phyloP scores from a whole-genome alignment of 306 rosid genomes.

The Inga laurina region DNA sequence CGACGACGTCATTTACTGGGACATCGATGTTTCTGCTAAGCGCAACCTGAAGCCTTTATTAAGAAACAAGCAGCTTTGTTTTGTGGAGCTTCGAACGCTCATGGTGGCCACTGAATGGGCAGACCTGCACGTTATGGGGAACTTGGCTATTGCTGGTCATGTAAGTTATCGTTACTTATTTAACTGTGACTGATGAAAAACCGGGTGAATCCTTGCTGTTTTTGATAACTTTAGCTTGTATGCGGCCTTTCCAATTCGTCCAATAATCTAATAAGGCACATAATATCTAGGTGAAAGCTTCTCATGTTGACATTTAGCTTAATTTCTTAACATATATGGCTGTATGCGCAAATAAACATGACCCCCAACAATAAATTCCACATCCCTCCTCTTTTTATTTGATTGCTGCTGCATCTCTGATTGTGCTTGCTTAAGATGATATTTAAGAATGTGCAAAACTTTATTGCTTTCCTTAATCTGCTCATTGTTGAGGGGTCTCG shows the following conservation, averaged over 20 bases:
- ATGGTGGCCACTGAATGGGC: constrained; percentile 95
- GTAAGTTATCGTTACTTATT: constrained; percentile 47
- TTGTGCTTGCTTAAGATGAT: neutral
- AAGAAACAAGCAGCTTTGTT: constrained; percentile 42
- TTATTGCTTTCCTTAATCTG: neutral
- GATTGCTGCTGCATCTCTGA: neutral
- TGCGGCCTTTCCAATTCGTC: neutral
- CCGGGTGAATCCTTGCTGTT: neutral
- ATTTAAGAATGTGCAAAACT: neutral
- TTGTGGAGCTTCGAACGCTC: constrained; percentile 82
- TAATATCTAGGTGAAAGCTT: neutral
- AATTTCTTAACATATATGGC: neutral
- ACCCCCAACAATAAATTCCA: neutral
- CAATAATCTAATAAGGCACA: neutral
- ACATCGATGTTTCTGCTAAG: constrained; percentile 67
- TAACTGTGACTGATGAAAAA: no score
- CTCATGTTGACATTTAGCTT: neutral
- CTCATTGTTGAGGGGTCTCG: neutral
- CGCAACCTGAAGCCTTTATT: constrained; percentile 42
- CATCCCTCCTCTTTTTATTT: neutral
- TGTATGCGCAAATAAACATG: no score
- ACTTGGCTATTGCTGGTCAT: constrained; percentile 88
- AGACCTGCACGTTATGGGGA: constrained; percentile 61
- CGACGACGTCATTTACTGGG: constrained; percentile 72
- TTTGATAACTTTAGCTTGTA: no score